Conservation (phyloP, 345 rosid genomes). For the Atalantia buxifolia region DNA sequence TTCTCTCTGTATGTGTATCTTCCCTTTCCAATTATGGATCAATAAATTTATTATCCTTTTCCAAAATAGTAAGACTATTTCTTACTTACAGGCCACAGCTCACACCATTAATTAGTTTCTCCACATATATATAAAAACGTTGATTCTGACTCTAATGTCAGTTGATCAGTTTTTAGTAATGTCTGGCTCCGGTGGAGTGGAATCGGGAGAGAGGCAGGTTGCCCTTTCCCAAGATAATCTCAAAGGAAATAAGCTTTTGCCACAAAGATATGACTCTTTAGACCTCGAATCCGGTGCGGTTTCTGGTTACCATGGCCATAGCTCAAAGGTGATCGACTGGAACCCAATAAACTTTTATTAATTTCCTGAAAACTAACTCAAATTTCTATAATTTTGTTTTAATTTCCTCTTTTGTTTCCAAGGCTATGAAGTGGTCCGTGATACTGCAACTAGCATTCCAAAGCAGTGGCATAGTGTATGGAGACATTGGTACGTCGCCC, state of each 20-base stretch:
- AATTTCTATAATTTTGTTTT: no score
- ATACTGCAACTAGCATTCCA: constrained; percentile 25
- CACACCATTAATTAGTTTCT: not conserved
- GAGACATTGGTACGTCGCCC: constrained; percentile 37
- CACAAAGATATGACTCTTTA: constrained; percentile 32
- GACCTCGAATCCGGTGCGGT: constrained; percentile 41
- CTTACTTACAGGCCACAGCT: not conserved
- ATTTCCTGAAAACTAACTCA: no score
- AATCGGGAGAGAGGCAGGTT: not conserved
- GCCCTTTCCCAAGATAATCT: constrained; percentile 5
- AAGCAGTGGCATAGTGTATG: constrained; percentile 38
- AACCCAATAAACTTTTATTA: no score
- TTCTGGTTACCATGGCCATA: constrained; percentile 6
- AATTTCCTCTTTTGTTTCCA: not conserved
- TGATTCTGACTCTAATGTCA: not conserved
- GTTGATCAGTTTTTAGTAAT: not conserved
- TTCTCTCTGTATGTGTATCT: no score
- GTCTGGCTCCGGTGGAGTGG: not conserved
- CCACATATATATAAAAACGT: no score
- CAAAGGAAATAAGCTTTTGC: constrained; percentile 17
- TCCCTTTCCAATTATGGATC: not conserved
- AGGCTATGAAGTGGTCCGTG: constrained; percentile 8
- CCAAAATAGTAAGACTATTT: not conserved
- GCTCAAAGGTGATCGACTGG: constrained; percentile 6
- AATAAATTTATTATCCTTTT: not conserved